phyloP scores from a whole-genome alignment of 768 basidiomycete genomes.

The Lentinula aciculospora region DNA sequence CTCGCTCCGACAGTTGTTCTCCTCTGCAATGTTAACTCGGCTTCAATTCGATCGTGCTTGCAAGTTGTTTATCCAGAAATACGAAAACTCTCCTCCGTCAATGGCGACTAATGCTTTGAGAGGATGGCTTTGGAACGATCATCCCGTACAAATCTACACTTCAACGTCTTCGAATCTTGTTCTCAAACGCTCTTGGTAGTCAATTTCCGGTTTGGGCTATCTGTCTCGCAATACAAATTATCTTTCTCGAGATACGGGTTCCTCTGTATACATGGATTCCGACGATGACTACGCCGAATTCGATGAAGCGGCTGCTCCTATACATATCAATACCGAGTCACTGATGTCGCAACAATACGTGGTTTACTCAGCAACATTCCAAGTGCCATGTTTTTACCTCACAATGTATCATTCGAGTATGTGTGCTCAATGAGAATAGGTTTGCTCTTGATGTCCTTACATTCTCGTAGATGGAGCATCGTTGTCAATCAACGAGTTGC shows the following conservation, averaged over 20 bases:
- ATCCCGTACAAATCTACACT: constrained; percentile 33
- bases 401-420: constrained; percentile 59
- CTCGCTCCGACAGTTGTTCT: neutral
- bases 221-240: constrained; percentile 33
- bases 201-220: constrained; percentile 36
- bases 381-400: constrained; percentile 84
- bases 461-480: constrained; percentile 54
- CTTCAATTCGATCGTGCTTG: constrained; percentile 55
- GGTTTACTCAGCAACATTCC: constrained; percentile 73
- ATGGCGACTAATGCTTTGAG: constrained; percentile 13
- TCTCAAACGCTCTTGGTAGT: constrained; percentile 20
- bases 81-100: neutral
- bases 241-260: constrained; percentile 9
- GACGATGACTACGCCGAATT: constrained; percentile 21
- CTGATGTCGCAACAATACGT: constrained; percentile 59
- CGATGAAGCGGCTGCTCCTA: constrained; percentile 32
- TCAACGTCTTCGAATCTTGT: constrained; percentile 1
- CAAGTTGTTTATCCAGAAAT: constrained; percentile 39
- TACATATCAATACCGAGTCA: constrained; percentile 17
- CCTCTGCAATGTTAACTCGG: constrained; percentile 42
- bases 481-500: constrained; percentile 48
- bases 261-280: constrained; percentile 11
- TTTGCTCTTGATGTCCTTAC: neutral
- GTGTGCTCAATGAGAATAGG: constrained; percentile 25
- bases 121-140: constrained; percentile 62